Evolutionary conservation across 2,329 filamentous ascomycete genomes (phyloP).

Genomic region (Hypocreales sp.): DNA sequence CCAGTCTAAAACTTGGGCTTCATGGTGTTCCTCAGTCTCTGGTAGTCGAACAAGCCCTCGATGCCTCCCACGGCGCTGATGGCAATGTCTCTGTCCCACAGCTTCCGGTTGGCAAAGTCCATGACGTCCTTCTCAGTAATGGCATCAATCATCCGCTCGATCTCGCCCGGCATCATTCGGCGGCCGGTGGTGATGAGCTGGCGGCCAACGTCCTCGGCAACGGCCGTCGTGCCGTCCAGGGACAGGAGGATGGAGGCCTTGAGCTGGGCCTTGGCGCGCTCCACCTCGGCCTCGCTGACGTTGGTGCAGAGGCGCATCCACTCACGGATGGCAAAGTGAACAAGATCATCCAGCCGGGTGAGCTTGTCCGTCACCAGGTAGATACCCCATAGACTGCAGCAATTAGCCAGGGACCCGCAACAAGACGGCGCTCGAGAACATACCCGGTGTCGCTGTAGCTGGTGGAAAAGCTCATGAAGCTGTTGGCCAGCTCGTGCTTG

Average conservation of each 20-base stretch:
- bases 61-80: constrained; percentile 86
- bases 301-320: constrained; percentile 89
- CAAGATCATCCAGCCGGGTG: constrained; percentile 79
- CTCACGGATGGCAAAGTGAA: constrained; percentile 96
- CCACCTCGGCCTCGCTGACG: constrained; percentile 79
- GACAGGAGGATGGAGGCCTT: constrained; percentile 97
- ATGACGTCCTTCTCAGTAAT: constrained; percentile 96
- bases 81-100: constrained; percentile 96
- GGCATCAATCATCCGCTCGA: constrained; percentile 76
- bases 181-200: constrained; percentile 97
- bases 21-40: constrained; percentile 70
- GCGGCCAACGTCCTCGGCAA: constrained; percentile 95
- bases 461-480: constrained; percentile 99
- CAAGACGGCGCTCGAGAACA: constrained; percentile 15
- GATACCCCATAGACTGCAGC: constrained; percentile 87
- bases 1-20: constrained; percentile 52
- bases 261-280: constrained; percentile 97
- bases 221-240: constrained; percentile 90
- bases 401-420: constrained; percentile 9
- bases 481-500: constrained; percentile 92
- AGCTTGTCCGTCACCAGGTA: constrained; percentile 90
- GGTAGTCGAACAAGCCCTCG: constrained; percentile 72
- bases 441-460: constrained; percentile 99
- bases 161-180: constrained; percentile 80
- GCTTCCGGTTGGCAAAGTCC: constrained; percentile 84